Percentiles rank a stretch among this genome's conserved stretches.
phyloP scores from a whole-genome alignment of 1,284 basidiomycete species.

The Puccinia polysora region DNA sequence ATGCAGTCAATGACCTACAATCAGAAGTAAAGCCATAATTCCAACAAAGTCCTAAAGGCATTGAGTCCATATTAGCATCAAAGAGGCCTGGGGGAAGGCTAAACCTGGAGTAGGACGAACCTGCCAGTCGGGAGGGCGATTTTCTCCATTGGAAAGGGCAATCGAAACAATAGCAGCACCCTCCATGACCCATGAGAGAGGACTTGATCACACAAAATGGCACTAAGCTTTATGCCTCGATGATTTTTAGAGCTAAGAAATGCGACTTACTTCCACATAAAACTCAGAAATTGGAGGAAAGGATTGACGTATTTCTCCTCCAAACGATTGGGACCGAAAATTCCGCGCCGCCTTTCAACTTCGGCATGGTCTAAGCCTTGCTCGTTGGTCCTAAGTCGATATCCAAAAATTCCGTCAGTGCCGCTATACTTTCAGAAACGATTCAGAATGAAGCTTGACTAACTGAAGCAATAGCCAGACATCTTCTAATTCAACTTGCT shows the following conservation, averaged over 20 bases:
- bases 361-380: constrained; percentile 73
- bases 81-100: too few relatives aligned
- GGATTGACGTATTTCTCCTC: constrained; percentile 82
- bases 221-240: constrained; percentile 75
- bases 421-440: too few relatives aligned
- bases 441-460: constrained; percentile 53
- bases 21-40: constrained; percentile 82
- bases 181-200: constrained; percentile 99
- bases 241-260: neutral
- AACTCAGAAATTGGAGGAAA: constrained; percentile 62
- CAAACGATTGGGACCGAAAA: constrained; percentile 95
- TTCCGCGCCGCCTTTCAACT: constrained; percentile 73
- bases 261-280: constrained; percentile 42
- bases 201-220: constrained; percentile 50
- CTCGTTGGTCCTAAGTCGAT: constrained; percentile 56
- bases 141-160: constrained; percentile 86
- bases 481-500: constrained; percentile 92
- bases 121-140: constrained; percentile 83
- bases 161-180: constrained; percentile 94
- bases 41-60: constrained; percentile 79
- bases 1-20: constrained; percentile 53
- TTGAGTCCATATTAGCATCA: neutral
- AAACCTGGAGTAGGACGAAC: neutral
- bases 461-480: constrained; percentile 94
- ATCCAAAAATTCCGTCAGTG: constrained; percentile 4